Evolutionary conservation across 805 yeast species (phyloP).

Genomic region (Zygosaccharomyces lentus): DNA sequence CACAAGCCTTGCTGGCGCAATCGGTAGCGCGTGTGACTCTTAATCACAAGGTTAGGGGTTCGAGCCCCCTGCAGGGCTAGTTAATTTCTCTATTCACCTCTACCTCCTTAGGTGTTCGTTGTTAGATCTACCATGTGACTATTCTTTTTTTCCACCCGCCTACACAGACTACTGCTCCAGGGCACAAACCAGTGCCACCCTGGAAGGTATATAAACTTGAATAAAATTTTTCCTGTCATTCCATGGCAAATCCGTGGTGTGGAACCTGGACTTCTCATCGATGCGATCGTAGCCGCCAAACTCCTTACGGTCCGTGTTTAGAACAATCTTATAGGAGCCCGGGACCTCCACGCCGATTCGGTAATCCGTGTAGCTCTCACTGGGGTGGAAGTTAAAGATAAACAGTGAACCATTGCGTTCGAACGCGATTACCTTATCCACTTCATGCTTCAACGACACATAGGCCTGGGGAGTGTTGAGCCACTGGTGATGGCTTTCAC

Average conservation of each 20-base stretch:
- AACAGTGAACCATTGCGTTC: slow-evolving; percentile 85
- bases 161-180: slow-evolving; percentile 10
- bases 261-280: slow-evolving; percentile 50
- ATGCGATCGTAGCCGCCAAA: slow-evolving; percentile 83
- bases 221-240: slow-evolving; percentile 70
- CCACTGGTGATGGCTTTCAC: slow-evolving; percentile 71
- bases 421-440: slow-evolving; percentile 82
- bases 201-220: slow-evolving; percentile 76
- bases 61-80: slow-evolving; percentile 8
- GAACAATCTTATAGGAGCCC: slow-evolving; percentile 69
- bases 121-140: background rate
- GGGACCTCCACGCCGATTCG: slow-evolving; percentile 82
- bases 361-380: slow-evolving; percentile 77
- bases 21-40: slow-evolving; percentile 10
- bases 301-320: slow-evolving; percentile 65
- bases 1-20: slow-evolving; percentile 6
- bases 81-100: background rate
- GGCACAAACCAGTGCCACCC: slow-evolving; percentile 64
- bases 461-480: slow-evolving; percentile 71
- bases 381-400: slow-evolving; percentile 86
- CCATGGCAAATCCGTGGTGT: slow-evolving; percentile 76
- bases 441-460: slow-evolving; percentile 81
- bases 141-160: too few species aligned
- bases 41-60: slow-evolving; percentile 9
- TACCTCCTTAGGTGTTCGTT: too few species aligned